These are phyloP conservation scores for Plantago ovata DNA, from an alignment of 257 asterid species.

Conservation along the genomic window DNA sequence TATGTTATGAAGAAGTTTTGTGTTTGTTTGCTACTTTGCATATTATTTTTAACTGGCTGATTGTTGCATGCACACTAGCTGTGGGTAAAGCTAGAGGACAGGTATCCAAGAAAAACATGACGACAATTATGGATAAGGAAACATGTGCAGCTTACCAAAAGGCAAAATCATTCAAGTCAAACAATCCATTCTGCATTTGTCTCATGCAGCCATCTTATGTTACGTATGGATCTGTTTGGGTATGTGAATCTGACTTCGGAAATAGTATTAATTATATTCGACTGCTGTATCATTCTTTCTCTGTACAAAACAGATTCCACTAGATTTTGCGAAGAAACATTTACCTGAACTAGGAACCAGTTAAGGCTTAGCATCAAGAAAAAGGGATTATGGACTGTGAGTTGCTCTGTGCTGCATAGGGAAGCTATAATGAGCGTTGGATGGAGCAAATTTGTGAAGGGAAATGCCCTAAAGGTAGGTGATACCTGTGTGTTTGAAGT, in stretches of 20 bases:
- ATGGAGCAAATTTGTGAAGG: constrained; percentile 28
- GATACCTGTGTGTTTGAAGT: constrained; percentile 29
- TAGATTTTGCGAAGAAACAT: background rate
- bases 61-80: background rate
- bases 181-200: background rate
- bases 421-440: background rate
- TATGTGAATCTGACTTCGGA: background rate
- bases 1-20: background rate
- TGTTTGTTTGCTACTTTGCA: background rate
- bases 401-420: background rate
- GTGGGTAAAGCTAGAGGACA: background rate
- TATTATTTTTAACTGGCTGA: background rate
- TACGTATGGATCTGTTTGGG: background rate
- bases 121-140: background rate
- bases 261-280: too few species aligned
- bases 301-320: background rate
- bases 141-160: background rate
- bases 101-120: background rate
- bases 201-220: constrained; percentile 3
- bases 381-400: constrained; percentile 2
- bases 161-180: background rate
- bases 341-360: background rate
- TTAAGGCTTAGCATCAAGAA: background rate
- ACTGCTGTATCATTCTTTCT: background rate
- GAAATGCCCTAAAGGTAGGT: constrained; percentile 13